phyloP scores from a whole-genome alignment of 139 green algal genomes.

The Bryopsis sp. region DNA sequence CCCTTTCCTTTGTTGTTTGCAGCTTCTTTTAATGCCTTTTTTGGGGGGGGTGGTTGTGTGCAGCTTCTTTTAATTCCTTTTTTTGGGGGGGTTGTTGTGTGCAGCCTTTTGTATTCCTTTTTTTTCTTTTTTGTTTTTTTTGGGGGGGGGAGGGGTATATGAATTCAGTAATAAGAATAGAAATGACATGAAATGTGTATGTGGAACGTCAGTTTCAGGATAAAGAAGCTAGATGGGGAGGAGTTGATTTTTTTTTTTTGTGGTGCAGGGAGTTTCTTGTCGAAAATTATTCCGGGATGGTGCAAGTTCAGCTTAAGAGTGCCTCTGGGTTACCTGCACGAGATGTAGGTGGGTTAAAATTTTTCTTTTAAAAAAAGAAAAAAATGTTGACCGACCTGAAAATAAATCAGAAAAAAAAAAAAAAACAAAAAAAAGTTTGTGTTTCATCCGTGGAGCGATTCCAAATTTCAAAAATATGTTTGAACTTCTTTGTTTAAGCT shows the following conservation, averaged over 20 bases:
- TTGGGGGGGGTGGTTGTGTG: too few species aligned
- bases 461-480: background rate
- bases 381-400: too few species aligned
- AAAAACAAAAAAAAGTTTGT: background rate
- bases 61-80: background rate
- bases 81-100: too few species aligned
- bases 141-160: too few species aligned
- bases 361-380: too few species aligned
- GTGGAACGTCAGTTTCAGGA: too few species aligned
- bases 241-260: too few species aligned
- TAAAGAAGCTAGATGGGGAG: too few species aligned
- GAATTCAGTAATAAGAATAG: too few species aligned
- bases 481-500: background rate
- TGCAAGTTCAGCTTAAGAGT: conserved; percentile 31
- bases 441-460: background rate
- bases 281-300: conserved; percentile 30
- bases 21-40: background rate
- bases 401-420: too few species aligned
- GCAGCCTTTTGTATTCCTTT: background rate
- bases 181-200: too few species aligned
- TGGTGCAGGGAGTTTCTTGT: conserved; percentile 33
- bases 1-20: background rate
- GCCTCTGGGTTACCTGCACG: conserved; percentile 32
- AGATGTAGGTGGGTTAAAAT: conserved; percentile 28
- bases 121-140: too few species aligned